Evolutionary conservation across 2,329 filamentous ascomycete species (phyloP).

Genomic region (Cercospora zeae-maydis): DNA sequence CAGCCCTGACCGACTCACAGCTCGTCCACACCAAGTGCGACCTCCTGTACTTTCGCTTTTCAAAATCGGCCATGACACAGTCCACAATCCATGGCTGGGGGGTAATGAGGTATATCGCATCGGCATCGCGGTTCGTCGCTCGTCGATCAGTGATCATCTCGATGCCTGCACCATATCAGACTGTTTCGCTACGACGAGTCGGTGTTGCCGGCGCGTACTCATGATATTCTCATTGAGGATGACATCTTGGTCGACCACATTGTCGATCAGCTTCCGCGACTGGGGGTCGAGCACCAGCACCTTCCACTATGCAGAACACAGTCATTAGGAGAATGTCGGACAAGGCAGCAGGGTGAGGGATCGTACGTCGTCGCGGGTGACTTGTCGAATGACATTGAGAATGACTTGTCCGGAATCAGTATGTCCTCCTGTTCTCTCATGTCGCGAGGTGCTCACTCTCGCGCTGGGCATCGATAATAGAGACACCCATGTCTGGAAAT

Average conservation of each 20-base stretch:
- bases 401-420: constrained; percentile 42
- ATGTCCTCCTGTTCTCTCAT: not conserved
- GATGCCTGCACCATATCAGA: constrained; percentile 63
- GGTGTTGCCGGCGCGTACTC: constrained; percentile 56
- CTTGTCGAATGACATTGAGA: constrained; percentile 68
- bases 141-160: constrained; percentile 87
- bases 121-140: constrained; percentile 80
- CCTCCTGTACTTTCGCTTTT: constrained; percentile 74
- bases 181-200: not conserved
- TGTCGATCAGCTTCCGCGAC: constrained; percentile 82
- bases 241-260: constrained; percentile 90
- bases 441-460: constrained; percentile 54
- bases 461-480: constrained; percentile 79
- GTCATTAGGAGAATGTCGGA: constrained; percentile 11
- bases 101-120: constrained; percentile 88
- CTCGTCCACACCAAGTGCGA: constrained; percentile 83
- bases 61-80: constrained; percentile 88
- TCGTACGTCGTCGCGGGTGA: constrained; percentile 67
- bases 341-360: constrained; percentile 6
- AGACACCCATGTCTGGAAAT: constrained; percentile 60
- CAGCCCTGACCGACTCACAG: constrained; percentile 42
- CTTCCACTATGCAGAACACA: constrained; percentile 70
- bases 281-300: constrained; percentile 83
- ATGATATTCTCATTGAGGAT: constrained; percentile 96
- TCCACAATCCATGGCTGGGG: constrained; percentile 86